Evolutionary conservation across 148 eudicot species (phyloP), one percentile per base, ranked within the genome.

Genomic region (Mesembryanthemum crystallinum): DNA sequence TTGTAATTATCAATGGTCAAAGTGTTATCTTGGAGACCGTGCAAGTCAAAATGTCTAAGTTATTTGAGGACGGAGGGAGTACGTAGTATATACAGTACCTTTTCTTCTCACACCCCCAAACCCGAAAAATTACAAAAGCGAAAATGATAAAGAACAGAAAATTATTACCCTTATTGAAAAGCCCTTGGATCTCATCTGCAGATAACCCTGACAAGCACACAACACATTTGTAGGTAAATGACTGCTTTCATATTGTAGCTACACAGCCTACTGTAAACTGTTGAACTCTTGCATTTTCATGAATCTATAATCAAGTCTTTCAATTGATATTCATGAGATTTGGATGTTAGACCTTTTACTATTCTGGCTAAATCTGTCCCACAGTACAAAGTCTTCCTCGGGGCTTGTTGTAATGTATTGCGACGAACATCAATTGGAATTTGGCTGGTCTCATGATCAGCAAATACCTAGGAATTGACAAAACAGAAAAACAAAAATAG

Each of bases 161-260:
- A n/a, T n/a, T n/a, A n/a, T n/a, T 35, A 79, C 82, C 77, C 58
- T 79, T 73, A 23, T 49, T 47, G 73, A 79, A 79, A 73, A 79
- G 73, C 27, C 52, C 59, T 8, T 39, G 45, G 51, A 73, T 74
- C 43, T 73, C 77, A 43, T 47, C 42, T 10, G 61, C 60, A 8
- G 77, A 79, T 52, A 69, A 63, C 67, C 77, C 82, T 79, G 67
- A 1, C 60, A 57, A 51, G 13, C 24, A 23, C 24, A 23, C 64
- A 30, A 28, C 17, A 11, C 17, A 37, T 60, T 28, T 43, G 7
- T 57, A 57, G 73, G 20, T n/a, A n/a, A 64, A 33, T 4, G 0
- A 5, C 23, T 24, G 27, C 51, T 51, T 47, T 35, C n/a, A 27
- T 5, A 20, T 57, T 5, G 4, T 7, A 1, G 29, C 42, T 43